Percentiles rank a stretch among this genome's conserved stretches.
Evolutionary conservation across 371 early-diverging fungal species (phyloP).

Genomic region (Mucor circinelloides): DNA sequence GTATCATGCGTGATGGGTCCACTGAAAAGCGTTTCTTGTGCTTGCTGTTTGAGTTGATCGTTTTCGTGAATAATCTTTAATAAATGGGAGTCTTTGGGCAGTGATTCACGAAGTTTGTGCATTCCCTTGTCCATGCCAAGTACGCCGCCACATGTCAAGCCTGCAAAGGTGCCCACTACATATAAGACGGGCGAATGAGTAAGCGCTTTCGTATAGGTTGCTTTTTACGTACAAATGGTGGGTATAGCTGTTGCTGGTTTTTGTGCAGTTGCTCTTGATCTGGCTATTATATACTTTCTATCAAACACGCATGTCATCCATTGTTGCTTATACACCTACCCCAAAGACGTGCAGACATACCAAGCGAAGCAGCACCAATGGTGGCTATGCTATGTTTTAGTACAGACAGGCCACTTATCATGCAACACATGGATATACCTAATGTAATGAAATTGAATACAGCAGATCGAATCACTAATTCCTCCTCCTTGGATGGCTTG

Average conservation of each 20-base stretch:
- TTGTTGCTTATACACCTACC: conserved; percentile 17
- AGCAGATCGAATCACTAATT: conserved; percentile 37
- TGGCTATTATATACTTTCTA: conserved; percentile 17
- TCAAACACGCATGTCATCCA: background rate
- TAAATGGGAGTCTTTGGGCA: conserved; percentile 39
- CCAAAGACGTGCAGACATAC: conserved; percentile 39
- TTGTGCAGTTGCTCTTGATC: conserved; percentile 18
- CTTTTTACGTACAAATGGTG: conserved; percentile 34
- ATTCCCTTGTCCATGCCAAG: conserved; percentile 48
- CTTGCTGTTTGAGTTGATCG: conserved; percentile 22
- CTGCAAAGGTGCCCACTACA: conserved; percentile 42
- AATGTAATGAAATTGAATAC: conserved; percentile 39
- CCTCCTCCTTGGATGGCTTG: conserved; percentile 33
- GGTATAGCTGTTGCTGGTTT: conserved; percentile 29
- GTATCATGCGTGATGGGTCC: background rate
- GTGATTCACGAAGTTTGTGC: conserved; percentile 33
- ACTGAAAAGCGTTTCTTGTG: conserved; percentile 11
- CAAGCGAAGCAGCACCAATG: conserved; percentile 45
- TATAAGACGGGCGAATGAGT: background rate
- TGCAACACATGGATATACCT: conserved; percentile 12
- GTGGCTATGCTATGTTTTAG: conserved; percentile 23
- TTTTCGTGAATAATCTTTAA: conserved; percentile 35
- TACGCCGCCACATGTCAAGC: conserved; percentile 33
- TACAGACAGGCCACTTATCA: background rate
- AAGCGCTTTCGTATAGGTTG: too few species aligned